phyloP scores from a whole-genome alignment of 176 grass and related monocot genomes.

The Guadua angustifolia region DNA sequence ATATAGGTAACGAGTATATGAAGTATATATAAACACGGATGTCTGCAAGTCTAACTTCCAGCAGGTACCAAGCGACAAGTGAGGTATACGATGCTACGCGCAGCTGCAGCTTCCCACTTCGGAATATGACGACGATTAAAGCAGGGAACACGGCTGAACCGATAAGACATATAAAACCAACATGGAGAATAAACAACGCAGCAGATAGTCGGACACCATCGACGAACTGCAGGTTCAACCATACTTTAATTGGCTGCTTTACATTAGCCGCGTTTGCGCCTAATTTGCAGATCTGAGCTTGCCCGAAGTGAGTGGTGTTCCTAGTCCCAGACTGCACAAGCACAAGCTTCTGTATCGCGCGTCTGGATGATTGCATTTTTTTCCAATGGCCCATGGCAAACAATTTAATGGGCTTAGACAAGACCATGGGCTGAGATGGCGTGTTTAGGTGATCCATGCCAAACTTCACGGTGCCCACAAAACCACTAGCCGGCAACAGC shows the following conservation, averaged over 20 bases:
- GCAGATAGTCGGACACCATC: neutral
- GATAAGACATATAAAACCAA: neutral
- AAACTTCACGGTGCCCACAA: neutral
- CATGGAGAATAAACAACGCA: neutral
- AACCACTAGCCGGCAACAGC: slow-evolving; percentile 23
- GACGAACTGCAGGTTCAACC: neutral
- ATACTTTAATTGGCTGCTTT: neutral
- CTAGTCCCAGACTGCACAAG: too few species aligned
- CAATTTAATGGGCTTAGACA: neutral
- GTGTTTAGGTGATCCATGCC: neutral
- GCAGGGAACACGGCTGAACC: neutral
- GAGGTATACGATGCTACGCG: neutral
- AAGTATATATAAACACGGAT: neutral
- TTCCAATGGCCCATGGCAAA: too few species aligned
- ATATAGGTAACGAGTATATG: neutral
- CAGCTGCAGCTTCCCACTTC: neutral
- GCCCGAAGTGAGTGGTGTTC: neutral
- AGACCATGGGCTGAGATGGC: neutral
- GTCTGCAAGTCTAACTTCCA: neutral
- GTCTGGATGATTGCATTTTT: neutral
- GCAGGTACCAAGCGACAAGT: neutral
- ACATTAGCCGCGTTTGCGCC: neutral
- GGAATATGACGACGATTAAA: neutral
- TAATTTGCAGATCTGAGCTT: neutral
- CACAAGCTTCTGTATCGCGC: too few species aligned